A percentile compares a stretch with the other conserved stretches of the same genome.
Evolutionary conservation across 164 flowering plant genomes (phyloP).

Genomic region (Stephania cephalantha): DNA sequence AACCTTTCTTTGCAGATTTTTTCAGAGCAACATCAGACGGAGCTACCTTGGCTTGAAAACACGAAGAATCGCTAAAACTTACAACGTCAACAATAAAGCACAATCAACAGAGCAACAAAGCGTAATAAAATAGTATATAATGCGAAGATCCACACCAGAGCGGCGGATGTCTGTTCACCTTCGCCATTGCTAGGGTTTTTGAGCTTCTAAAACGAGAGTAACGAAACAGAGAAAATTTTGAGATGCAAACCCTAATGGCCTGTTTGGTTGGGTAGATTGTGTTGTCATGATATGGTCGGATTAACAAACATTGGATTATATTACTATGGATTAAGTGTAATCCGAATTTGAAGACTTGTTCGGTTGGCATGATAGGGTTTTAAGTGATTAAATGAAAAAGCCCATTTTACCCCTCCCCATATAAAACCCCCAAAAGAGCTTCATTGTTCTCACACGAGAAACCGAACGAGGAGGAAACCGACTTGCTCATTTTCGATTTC

Average conservation of each 20-base stretch:
- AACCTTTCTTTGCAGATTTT: constrained; percentile 20
- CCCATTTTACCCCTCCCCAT: too few species aligned
- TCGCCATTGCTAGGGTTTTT: neutral
- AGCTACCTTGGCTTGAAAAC: neutral
- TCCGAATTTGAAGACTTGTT: too few species aligned
- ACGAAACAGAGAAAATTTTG: neutral
- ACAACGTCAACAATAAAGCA: neutral
- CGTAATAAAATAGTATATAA: neutral
- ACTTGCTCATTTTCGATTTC: too few species aligned
- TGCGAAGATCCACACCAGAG: neutral
- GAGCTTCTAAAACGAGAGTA: neutral
- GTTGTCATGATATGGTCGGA: too few species aligned
- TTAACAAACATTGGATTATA: too few species aligned
- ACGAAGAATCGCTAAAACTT: neutral
- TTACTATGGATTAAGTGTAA: too few species aligned
- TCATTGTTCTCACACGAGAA: too few species aligned
- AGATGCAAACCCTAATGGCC: neutral
- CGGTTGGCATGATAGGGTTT: too few species aligned
- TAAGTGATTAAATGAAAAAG: too few species aligned
- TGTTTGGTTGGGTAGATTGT: too few species aligned
- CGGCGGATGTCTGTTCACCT: neutral
- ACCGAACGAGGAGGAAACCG: too few species aligned
- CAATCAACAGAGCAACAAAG: neutral
- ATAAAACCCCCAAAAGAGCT: too few species aligned
- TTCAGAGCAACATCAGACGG: constrained; percentile 4